phyloP scores from a whole-genome alignment of 768 basidiomycete genomes.

The Pleurotus pulmonarius region DNA sequence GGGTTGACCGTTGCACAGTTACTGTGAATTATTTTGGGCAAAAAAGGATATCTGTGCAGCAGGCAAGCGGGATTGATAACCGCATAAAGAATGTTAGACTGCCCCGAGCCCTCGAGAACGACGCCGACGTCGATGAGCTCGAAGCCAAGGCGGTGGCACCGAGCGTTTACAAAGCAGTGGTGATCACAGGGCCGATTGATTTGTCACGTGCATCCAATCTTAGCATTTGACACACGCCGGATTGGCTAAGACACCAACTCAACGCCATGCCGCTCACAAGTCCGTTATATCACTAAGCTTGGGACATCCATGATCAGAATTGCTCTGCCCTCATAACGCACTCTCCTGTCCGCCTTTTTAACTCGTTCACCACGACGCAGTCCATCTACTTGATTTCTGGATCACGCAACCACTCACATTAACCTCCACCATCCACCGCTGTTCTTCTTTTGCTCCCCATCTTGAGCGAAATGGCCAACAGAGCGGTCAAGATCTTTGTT shows the following conservation, averaged over 20 bases:
- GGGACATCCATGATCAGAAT: slow-evolving; percentile 1
- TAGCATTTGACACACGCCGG: slow-evolving; percentile 2
- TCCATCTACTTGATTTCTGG: neutral
- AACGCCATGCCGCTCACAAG: slow-evolving; percentile 1
- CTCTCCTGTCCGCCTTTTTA: neutral
- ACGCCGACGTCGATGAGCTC: no score
- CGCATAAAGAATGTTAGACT: no score
- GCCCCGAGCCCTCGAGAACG: no score
- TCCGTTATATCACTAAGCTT: slow-evolving; percentile 8
- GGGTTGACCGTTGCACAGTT: no score
- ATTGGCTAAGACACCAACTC: neutral
- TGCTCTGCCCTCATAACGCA: neutral
- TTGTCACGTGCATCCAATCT: neutral
- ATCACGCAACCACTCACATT: neutral
- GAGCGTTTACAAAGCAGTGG: slow-evolving; percentile 1
- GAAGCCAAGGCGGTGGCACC: no score
- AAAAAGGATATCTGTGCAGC: no score
- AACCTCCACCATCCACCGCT: no score
- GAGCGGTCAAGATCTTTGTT: slow-evolving; percentile 57
- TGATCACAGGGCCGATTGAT: neutral
- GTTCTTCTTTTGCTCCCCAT: no score
- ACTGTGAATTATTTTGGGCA: no score
- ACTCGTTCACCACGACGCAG: neutral
- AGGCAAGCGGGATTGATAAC: no score
- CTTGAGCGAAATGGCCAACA: slow-evolving; percentile 25